Evolutionary conservation across 2,329 filamentous ascomycete genomes (phyloP).

Genomic region (Microcyclospora tardicrescens): DNA sequence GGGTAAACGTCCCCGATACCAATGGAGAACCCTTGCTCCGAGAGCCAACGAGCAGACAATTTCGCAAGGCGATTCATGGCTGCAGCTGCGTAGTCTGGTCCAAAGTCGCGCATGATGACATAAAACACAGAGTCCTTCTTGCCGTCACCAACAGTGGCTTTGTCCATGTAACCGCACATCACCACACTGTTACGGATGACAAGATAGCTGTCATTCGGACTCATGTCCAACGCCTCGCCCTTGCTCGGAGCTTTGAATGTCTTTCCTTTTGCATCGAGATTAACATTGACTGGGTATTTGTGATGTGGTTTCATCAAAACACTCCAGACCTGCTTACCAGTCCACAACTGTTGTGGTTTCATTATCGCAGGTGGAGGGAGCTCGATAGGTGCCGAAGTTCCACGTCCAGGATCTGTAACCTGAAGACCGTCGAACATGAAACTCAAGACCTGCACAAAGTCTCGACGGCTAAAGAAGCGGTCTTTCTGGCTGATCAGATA

Average conservation of each 20-base stretch:
- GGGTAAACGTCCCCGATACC: constrained; percentile 92
- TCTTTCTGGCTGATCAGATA: constrained; percentile 88
- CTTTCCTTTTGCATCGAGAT: constrained; percentile 85
- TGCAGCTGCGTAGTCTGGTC: constrained; percentile 71
- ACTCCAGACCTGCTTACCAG: constrained; percentile 92
- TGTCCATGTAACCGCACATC: constrained; percentile 97
- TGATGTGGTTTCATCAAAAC: constrained; percentile 83
- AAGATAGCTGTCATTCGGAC: constrained; percentile 65
- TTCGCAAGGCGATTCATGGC: constrained; percentile 92
- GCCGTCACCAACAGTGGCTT: constrained; percentile 88
- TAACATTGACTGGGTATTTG: constrained; percentile 68
- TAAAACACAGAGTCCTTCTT: constrained; percentile 99
- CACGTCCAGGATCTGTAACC: constrained; percentile 34
- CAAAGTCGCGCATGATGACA: constrained; percentile 88
- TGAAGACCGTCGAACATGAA: constrained; percentile 77
- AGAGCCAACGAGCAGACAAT: constrained; percentile 75
- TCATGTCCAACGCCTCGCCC: constrained; percentile 61
- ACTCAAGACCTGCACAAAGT: constrained; percentile 79
- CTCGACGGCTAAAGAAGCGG: constrained; percentile 75
- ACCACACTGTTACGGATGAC: constrained; percentile 93
- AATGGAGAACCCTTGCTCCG: constrained; percentile 89
- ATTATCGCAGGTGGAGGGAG: constrained; percentile 76
- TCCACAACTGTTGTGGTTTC: constrained; percentile 82
- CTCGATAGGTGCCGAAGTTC: constrained; percentile 52
- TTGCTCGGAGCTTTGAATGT: constrained; percentile 53